Percentiles rank a stretch among this genome's conserved stretches.
Evolutionary conservation across 495 filamentous ascomycete genomes (phyloP).

Genomic region (Trichoderma virens): DNA sequence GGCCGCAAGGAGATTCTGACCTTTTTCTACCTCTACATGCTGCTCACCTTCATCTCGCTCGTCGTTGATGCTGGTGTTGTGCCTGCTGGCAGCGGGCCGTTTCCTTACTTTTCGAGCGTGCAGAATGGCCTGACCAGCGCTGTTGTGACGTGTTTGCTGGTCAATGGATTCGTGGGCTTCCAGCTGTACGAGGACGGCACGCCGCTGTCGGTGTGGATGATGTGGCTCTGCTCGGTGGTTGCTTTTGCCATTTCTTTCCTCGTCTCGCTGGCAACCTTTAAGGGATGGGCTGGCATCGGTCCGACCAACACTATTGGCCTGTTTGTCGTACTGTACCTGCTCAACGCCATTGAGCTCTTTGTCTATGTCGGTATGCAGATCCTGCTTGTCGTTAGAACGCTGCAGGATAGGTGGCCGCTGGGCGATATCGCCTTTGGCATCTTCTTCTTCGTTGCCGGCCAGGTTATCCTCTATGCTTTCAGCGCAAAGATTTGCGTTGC

Average conservation of each 20-base stretch:
- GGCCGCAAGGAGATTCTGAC: constrained; percentile 96
- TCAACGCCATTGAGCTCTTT: constrained; percentile 78
- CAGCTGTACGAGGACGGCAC: constrained; percentile 99
- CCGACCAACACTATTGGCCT: constrained; percentile 81
- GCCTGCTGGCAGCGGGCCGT: constrained; percentile 68
- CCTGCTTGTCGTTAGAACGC: constrained; percentile 77
- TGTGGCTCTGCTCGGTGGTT: constrained; percentile 64
- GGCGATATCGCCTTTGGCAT: constrained; percentile 90
- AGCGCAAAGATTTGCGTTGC: constrained; percentile 76
- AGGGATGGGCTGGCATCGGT: constrained; percentile 76
- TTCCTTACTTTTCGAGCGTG: constrained; percentile 84
- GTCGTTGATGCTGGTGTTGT: constrained; percentile 90
- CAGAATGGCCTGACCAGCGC: constrained; percentile 90
- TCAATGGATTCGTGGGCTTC: constrained; percentile 98
- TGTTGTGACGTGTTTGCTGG: constrained; percentile 76
- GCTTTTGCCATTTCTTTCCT: constrained; percentile 86
- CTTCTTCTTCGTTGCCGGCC: constrained; percentile 86
- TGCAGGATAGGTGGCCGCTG: constrained; percentile 92
- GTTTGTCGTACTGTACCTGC: constrained; percentile 86
- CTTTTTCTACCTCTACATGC: constrained; percentile 96
- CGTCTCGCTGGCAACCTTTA: constrained; percentile 87
- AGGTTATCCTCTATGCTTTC: constrained; percentile 88
- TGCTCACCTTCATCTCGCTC: constrained; percentile 80
- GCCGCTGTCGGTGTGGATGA: constrained; percentile 84
- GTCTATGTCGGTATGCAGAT: constrained; percentile 86